Evolutionary conservation across 2,329 filamentous ascomycete genomes (phyloP), one percentile per base, ranked within the genome.

Genomic region (Fusarium albosuccineum): DNA sequence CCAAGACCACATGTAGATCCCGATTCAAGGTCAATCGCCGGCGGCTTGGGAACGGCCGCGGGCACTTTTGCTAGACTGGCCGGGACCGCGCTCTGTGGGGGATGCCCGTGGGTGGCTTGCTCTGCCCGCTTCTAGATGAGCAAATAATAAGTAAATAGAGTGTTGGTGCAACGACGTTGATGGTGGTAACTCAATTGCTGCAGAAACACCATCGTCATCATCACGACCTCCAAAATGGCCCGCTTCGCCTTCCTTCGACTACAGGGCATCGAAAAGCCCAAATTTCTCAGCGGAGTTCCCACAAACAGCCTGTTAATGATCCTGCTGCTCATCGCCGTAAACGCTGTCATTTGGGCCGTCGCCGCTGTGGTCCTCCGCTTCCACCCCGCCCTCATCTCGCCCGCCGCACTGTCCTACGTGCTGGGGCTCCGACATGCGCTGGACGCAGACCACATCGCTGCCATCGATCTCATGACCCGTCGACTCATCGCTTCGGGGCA

Each of bases 391-490:
- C 86, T 97, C 65, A 88, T 94, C 50, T 92, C 92, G 2, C 91
- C 94, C 3, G 93, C 94, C 1, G 89, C 94, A 2, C 86, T 98
- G 1, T 90, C 94, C 27, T 98, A 97, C 78, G 93, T 93, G 0
- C 86, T 98, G 10, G 95, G 95, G 3, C 86, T 98, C 11, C 91
- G 95, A 41, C 95, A 98, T 82, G 95, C 95, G n/a, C 88, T 98
- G 44, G 96, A 98, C 75, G 96, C 95, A n/a, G 95, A 98, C 79
- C 96, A 98, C 77, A 87, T 86, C 73, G 80, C 80, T 72, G 95
- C 94, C 66, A 99, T 98, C 73, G 95, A 98, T 79, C 86, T 98
- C 37, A 97, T 97, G 90, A 98, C 96, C 1, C 87, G 96, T 4
- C 89, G 95, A 7, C 87, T 98, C 26, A 89, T 98, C 37, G 94